Base-by-base conservation (phyloP, 2,329 filamentous ascomycete species). In the Daldinia eschscholtzii region DNA sequence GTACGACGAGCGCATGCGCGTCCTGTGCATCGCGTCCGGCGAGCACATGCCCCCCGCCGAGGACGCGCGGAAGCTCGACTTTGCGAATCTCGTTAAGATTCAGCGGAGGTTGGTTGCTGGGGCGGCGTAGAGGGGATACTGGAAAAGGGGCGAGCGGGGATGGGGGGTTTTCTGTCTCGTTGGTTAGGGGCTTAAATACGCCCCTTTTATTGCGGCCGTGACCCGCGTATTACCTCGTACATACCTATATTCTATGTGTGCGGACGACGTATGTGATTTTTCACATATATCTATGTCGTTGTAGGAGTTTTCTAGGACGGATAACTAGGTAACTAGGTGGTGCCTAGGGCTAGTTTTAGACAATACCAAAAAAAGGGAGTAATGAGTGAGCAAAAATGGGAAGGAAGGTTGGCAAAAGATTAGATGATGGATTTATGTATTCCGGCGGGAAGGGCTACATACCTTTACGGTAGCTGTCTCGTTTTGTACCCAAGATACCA, bases 11-110 rank as follows among this genome's bases (percentile, higher is more conserved):
- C 92, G 94, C 72, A 99, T 99, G 94, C 93, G 91, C 76, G 90
- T 98, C 37, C 88, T 98, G 73, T 97, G 94, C 79, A 98, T 99
- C 78, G 93, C 94, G 67, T 96, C 92, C 78, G 96, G 96, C 55
- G 93, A 97, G 75, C 82, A 88, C 70, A 88, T 91, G 84, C 88
- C 88, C 9, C 76, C 80, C 30, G 66, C 63, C 33, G 66, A 69
- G 28, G 84, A 89, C 68, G 84, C 84, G 20, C 79, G 77, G 61
- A 84, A 82, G 77, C 77, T 88, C 50, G 84, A 88, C 74, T 87
- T 88, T 67, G 75, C 72, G 28, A 78, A 80, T 35, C 81, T 85
- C 61, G 75, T 86, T n/a, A 76, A 72, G 37, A 80, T 84, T 50
- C 83, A 86, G 74, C 67, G 68, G 33, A 62, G 72, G 3, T 44